Percentiles rank a stretch among this genome's conserved stretches.
phyloP scores from a whole-genome alignment of 345 rosid genomes.

The Dipteronia sinensis region DNA sequence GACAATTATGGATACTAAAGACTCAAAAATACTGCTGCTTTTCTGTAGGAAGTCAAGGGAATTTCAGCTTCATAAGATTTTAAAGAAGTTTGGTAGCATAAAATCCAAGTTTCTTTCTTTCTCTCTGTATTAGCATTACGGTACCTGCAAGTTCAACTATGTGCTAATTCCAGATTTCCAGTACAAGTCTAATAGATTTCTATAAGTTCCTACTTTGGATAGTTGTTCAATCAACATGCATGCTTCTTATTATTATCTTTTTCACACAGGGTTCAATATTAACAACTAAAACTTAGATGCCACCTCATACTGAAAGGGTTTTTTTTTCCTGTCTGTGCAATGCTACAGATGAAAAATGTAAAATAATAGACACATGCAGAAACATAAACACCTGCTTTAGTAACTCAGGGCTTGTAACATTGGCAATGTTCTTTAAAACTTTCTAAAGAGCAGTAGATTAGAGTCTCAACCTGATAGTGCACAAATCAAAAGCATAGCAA shows the following conservation, averaged over 20 bases:
- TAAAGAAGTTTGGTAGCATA: neutral
- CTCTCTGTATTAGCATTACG: neutral
- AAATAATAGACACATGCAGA: neutral
- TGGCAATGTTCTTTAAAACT: neutral
- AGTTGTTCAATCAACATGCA: neutral
- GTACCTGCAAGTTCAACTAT: constrained; percentile 1
- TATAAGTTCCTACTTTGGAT: neutral
- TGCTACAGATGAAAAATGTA: neutral
- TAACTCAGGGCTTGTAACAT: neutral
- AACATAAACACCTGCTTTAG: neutral
- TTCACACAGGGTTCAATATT: neutral
- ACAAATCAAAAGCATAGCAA: neutral
- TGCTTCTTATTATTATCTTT: neutral
- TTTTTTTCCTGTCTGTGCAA: neutral
- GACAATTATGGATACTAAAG: neutral
- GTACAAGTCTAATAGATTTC: neutral
- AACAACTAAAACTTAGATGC: neutral
- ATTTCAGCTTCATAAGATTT: neutral
- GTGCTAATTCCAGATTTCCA: neutral
- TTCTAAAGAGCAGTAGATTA: neutral
- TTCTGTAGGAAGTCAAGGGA: neutral
- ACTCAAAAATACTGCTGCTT: neutral
- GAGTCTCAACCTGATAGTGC: neutral
- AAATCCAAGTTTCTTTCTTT: neutral
- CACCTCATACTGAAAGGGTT: neutral